These are phyloP conservation scores for Lachnellula cervina DNA, from an alignment of 2,329 filamentous ascomycete genomes.

Conservation along the genomic window DNA sequence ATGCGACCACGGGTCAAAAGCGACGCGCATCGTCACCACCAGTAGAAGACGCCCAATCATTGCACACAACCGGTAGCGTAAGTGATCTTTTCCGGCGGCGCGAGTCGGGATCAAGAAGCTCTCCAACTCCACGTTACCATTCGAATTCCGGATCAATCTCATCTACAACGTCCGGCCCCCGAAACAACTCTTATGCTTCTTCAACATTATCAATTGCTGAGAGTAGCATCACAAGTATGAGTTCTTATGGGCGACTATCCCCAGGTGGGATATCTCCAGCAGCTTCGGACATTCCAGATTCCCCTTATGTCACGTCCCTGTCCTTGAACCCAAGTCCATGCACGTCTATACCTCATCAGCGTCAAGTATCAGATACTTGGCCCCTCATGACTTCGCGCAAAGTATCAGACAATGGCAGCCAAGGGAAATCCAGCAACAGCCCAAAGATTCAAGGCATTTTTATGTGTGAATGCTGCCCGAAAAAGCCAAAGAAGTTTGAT, in stretches of 20 bases:
- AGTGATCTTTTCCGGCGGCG: slow-evolving; percentile 32
- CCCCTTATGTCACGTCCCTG: slow-evolving; percentile 48
- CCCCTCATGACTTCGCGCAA: slow-evolving; percentile 39
- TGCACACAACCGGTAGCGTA: slow-evolving; percentile 31
- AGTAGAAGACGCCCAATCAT: slow-evolving; percentile 41
- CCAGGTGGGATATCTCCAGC: slow-evolving; percentile 52
- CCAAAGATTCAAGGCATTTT: slow-evolving; percentile 53
- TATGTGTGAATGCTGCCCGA: slow-evolving; percentile 92
- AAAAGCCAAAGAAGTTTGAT: slow-evolving; percentile 95
- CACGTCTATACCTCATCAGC: slow-evolving; percentile 32
- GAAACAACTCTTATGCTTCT: slow-evolving; percentile 59
- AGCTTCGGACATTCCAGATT: slow-evolving; percentile 38
- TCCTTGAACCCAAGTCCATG: slow-evolving; percentile 36
- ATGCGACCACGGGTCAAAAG: slow-evolving; percentile 50
- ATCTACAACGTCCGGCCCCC: slow-evolving; percentile 57
- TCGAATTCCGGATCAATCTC: slow-evolving; percentile 58
- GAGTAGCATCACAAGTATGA: slow-evolving; percentile 62
- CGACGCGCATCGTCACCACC: slow-evolving; percentile 59
- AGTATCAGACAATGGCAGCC: slow-evolving; percentile 37
- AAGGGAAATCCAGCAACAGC: slow-evolving; percentile 41
- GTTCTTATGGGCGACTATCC: slow-evolving; percentile 56
- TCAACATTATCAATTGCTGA: slow-evolving; percentile 52
- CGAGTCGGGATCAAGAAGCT: slow-evolving; percentile 49
- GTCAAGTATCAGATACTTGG: slow-evolving; percentile 36
- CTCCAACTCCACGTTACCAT: slow-evolving; percentile 50